phyloP scores from a whole-genome alignment of 306 rosid species.

The Rubus idaeus region DNA sequence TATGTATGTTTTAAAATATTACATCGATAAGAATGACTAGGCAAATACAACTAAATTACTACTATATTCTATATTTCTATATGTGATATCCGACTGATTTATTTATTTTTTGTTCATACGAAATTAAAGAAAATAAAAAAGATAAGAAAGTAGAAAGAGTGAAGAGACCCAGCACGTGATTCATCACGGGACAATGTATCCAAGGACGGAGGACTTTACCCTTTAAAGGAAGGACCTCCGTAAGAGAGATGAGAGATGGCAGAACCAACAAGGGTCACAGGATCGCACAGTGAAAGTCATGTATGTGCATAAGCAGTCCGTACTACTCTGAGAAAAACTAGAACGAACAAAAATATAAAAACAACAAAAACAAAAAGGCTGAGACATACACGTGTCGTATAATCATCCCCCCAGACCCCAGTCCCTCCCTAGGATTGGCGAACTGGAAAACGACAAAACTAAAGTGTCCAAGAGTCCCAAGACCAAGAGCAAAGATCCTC shows the following conservation, averaged over 20 bases:
- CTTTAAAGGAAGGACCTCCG: background rate
- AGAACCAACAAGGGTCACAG: background rate
- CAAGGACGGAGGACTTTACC: background rate
- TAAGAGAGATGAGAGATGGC: too few species aligned
- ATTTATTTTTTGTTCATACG: too few species aligned
- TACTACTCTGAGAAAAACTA: background rate
- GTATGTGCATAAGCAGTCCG: too few species aligned
- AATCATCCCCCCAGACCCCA: background rate
- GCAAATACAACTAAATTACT: too few species aligned
- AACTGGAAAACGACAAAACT: constrained; percentile 1
- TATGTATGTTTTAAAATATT: too few species aligned
- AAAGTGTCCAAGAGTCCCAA: background rate
- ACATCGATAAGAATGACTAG: too few species aligned
- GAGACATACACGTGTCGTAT: background rate
- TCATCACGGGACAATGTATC: background rate
- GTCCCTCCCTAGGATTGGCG: background rate
- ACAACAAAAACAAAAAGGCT: background rate
- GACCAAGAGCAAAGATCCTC: background rate
- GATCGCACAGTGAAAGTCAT: background rate
- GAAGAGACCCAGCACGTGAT: constrained; percentile 3
- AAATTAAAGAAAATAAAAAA: too few species aligned
- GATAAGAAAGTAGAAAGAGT: background rate
- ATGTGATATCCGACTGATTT: too few species aligned
- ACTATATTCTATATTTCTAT: too few species aligned
- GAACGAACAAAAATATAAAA: background rate